A percentile compares a stretch with the other conserved stretches of the same genome.
Evolutionary conservation across 495 filamentous ascomycete species (phyloP).

Genomic region (Penicillium antarcticum): DNA sequence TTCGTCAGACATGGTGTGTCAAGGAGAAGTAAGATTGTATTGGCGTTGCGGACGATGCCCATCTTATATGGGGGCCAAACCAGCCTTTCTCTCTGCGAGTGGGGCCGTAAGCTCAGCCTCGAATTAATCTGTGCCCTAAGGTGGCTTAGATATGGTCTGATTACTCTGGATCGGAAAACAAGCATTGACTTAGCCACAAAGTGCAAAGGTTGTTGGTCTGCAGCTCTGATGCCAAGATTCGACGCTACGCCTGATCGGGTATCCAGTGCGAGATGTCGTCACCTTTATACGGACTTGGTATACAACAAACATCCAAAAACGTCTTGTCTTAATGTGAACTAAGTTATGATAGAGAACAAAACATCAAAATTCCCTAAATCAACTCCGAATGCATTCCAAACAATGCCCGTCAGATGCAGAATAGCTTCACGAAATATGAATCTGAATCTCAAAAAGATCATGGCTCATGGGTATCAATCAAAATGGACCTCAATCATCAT

Average conservation of each 20-base stretch:
- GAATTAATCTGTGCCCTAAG: neutral
- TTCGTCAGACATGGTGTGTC: constrained; percentile 1
- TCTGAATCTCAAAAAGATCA: constrained; percentile 10
- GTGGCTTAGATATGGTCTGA: neutral
- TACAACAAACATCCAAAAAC: no score
- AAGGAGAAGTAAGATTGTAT: neutral
- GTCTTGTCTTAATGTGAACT: no score
- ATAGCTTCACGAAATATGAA: constrained; percentile 7
- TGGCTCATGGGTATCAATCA: constrained; percentile 23
- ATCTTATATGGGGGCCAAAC: neutral
- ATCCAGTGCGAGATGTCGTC: constrained; percentile 3
- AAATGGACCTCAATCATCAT: constrained; percentile 51
- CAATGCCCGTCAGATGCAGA: constrained; percentile 8
- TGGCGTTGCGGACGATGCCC: neutral
- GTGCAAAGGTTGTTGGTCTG: neutral
- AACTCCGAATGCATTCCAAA: neutral
- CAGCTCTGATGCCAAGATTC: neutral
- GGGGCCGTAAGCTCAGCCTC: constrained; percentile 1
- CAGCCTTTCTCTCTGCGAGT: neutral
- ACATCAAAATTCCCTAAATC: neutral
- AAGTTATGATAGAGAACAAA: neutral
- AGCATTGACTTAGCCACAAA: neutral
- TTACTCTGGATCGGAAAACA: neutral
- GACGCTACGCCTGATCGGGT: constrained; percentile 1
- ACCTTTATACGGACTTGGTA: neutral